Base-by-base conservation (phyloP, 176 grass and related monocot species). In the Paspalum vaginatum region DNA sequence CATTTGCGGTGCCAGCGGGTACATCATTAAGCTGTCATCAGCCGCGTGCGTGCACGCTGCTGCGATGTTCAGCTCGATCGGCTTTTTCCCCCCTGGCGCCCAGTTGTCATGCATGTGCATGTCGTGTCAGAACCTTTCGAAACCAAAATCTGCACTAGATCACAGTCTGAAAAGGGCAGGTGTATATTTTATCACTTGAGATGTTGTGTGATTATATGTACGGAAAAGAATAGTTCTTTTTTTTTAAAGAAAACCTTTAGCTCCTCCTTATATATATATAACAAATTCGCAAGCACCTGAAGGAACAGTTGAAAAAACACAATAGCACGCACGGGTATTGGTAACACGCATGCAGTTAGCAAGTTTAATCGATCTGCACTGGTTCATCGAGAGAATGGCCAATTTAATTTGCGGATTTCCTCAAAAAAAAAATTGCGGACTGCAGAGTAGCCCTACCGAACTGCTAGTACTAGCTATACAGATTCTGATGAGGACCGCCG, bases 101-200 rank as follows among this genome's bases (percentile, higher is more conserved):
- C 15, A 2, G 8, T 3, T 38, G 50, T 8, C 60, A 39, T 85
- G 24, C 60, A 25, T 73, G 27, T 52, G 68, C 51, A 50, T 62
- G 56, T 55, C 79, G 15, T 56, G 59, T 72, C 49, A 50, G 41
- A 10, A 50, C 25, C 24, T 64, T 72, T 82, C 38, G 14, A 44
- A 76, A 65, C 39, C 67, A 63, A 72, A 42, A 53, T 65, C 73
- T 61, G 12, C 44, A 46, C 46, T 79, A 70, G 51, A 67, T 76
- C 51, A 5, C 40, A 57, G 14, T 14, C 24, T 67, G 4, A 61
- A 70, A 77, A 84, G 43, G 26, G 14, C 69, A 77, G 51, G 9
- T 24, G 1, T 65, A 54, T 14, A 7, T 5, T n/a, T 42, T 70
- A 17, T 18, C 9, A 20, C 21, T 9, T 25, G 10, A 11, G 8